Evolutionary conservation across 2,329 filamentous ascomycete genomes (phyloP).

Genomic region (Pseudogymnoascus verrucosus): DNA sequence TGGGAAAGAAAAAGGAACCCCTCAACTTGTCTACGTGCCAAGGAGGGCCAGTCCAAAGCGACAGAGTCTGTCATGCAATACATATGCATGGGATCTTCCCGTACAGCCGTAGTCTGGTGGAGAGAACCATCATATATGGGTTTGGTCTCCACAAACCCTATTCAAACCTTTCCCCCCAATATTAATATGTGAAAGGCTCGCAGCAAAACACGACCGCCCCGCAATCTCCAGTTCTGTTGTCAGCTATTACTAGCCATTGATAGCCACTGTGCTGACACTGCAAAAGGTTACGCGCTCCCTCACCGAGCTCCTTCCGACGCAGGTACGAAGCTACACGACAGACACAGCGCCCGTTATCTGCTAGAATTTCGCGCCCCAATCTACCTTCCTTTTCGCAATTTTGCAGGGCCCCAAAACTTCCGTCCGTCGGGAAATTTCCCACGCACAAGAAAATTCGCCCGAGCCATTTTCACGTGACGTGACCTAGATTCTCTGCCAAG

Average conservation of each 20-base stretch:
- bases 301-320: constrained; percentile 2
- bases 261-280: neutral
- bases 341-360: neutral
- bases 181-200: constrained; percentile 8
- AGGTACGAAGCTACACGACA: neutral
- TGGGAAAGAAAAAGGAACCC: neutral
- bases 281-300: constrained; percentile 2
- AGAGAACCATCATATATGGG: constrained; percentile 7
- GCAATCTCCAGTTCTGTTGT: constrained; percentile 3
- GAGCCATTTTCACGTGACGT: constrained; percentile 1
- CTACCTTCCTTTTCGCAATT: neutral
- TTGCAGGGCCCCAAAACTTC: neutral
- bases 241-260: constrained; percentile 8
- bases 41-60: constrained; percentile 1
- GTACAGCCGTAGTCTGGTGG: constrained; percentile 7
- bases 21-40: neutral
- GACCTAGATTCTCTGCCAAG: neutral
- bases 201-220: neutral
- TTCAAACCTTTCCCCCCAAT: constrained; percentile 7
- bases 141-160: constrained; percentile 9
- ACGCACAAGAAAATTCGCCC: neutral
- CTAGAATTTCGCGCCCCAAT: neutral
- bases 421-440: neutral
- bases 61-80: neutral
- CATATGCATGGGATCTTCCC: constrained; percentile 8